A percentile compares a stretch with the other conserved stretches of the same genome.
These are phyloP conservation scores for Termitomyces sp. DNA, from an alignment of 768 basidiomycete genomes.

Conservation along the genomic window DNA sequence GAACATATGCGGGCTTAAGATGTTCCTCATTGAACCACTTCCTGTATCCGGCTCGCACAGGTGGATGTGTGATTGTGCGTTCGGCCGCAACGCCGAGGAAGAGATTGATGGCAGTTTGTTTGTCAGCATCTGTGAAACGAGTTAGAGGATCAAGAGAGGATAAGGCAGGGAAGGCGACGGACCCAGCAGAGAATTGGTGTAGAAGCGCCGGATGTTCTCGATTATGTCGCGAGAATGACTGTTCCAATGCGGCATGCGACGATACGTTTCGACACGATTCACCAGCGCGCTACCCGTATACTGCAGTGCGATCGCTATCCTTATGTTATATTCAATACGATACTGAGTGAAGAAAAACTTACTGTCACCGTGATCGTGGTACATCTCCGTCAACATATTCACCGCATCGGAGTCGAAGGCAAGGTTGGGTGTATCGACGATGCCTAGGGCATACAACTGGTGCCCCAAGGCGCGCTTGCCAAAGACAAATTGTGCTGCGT, in stretches of 20 bases:
- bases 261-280: constrained; percentile 93
- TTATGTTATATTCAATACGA: neutral
- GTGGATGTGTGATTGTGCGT: constrained; percentile 43
- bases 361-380: constrained; percentile 97
- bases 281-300: constrained; percentile 97
- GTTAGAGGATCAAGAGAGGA: neutral
- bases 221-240: constrained; percentile 96
- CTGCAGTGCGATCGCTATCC: constrained; percentile 79
- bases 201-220: constrained; percentile 92
- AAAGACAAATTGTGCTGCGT: constrained; percentile 95
- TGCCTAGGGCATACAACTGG: constrained; percentile 91
- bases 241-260: constrained; percentile 95
- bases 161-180: neutral
- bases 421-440: constrained; percentile 81
- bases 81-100: constrained; percentile 79
- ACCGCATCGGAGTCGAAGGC: constrained; percentile 93
- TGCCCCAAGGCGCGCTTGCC: constrained; percentile 93
- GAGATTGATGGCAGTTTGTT: constrained; percentile 96
- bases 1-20: constrained; percentile 62
- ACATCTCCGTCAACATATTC: constrained; percentile 98
- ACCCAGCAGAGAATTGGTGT: constrained; percentile 92
- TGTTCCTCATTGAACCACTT: constrained; percentile 81
- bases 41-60: constrained; percentile 69
- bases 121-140: constrained; percentile 75
- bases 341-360: constrained; percentile 22